Base-by-base conservation (phyloP, 1,139 yeast species). In the Debaryomycetaceae sp. region DNA sequence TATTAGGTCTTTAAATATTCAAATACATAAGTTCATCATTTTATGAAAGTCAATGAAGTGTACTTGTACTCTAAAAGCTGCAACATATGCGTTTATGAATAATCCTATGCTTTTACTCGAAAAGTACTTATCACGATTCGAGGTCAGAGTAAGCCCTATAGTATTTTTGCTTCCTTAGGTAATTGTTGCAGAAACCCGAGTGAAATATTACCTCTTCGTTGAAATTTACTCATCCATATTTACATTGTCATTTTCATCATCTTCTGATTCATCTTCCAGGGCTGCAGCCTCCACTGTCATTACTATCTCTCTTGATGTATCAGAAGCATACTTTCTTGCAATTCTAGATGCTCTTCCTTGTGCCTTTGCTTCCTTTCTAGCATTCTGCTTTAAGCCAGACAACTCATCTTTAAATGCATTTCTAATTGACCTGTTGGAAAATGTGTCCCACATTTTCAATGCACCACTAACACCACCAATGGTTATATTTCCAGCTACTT, bases 361-460 rank as follows among this genome's bases (percentile, higher is more conserved):
- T 29, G 56, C 56, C 40, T 61, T 58, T 28, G 91, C 88, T 45
- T 75, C 79, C 31, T 66, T 73, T 52, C 76, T 74, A 24, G 95
- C 91, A 38, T 58, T 56, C 13, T 48, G 51, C 64, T 84, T 85
- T 44, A 84, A 65, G 14, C 61, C 59, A 43, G 63, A 67, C 54
- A 85, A 69, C 46, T 82, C 83, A 9, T 67, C 70, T 38, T 75
- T 78, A 63, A 91, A 84, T 4, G 84, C 69, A 38, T 72, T 72
- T 54, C 96, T 79, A 15, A 91, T 91, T 9, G 95, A 75, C 45
- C 78, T 71, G 65, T 92, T 92, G 42, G 88, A 78, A 61, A 91
- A 83, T 6, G 85, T 77, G 63, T 92, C 98, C 96, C 98, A 94
- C 67, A 92, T 78, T 64, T 89, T 91, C 60, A 92, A 73, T 11